Evolutionary conservation across 164 flowering plant species (phyloP).

Genomic region (Liriodendron chinense): DNA sequence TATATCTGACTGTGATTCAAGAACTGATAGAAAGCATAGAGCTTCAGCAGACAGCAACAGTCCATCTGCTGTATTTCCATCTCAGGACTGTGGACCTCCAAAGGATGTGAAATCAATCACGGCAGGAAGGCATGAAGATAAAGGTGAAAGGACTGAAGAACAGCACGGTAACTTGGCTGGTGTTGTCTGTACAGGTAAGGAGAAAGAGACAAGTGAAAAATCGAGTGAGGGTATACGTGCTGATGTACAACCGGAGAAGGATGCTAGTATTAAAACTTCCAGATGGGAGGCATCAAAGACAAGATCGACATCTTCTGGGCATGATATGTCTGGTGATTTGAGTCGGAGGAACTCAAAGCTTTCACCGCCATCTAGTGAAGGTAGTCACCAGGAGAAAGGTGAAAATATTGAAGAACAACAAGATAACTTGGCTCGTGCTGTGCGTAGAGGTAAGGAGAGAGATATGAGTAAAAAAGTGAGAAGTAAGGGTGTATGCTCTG

Average conservation of each 20-base stretch:
- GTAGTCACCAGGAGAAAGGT: constrained; percentile 10
- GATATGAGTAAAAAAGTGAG: constrained; percentile 11
- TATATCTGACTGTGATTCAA: background rate
- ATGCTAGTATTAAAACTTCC: constrained; percentile 9
- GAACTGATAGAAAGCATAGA: constrained; percentile 9
- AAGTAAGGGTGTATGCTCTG: constrained; percentile 11
- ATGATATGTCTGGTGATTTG: constrained; percentile 5
- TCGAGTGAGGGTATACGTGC: constrained; percentile 13
- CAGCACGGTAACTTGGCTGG: constrained; percentile 15
- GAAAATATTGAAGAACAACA: background rate
- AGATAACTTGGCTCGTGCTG: background rate
- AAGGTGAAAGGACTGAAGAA: constrained; percentile 14
- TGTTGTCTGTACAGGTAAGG: background rate
- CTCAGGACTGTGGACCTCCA: constrained; percentile 15
- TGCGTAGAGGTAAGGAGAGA: constrained; percentile 10
- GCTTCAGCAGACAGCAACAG: constrained; percentile 8
- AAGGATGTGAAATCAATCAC: constrained; percentile 12
- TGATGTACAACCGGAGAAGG: constrained; percentile 9
- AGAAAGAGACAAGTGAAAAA: constrained; percentile 16
- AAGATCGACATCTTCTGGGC: constrained; percentile 14
- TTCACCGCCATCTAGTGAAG: constrained; percentile 21
- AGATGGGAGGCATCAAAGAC: constrained; percentile 11
- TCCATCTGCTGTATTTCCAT: constrained; percentile 14
- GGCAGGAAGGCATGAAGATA: constrained; percentile 8
- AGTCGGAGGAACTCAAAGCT: constrained; percentile 15